These are phyloP conservation scores for Hura crepitans DNA, from an alignment of 441 rosid genomes.

Conservation along the genomic window DNA sequence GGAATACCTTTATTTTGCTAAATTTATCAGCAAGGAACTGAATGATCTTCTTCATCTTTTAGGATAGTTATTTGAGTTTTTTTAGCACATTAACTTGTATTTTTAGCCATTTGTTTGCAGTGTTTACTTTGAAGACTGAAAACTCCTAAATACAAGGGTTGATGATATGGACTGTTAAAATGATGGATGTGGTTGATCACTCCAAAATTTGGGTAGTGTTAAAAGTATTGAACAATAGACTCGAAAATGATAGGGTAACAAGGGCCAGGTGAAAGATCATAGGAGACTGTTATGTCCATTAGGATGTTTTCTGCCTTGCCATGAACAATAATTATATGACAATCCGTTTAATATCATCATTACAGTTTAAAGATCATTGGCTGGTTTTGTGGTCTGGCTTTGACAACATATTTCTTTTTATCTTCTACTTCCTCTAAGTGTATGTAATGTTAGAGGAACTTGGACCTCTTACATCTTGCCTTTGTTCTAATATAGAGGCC, in stretches of 20 bases:
- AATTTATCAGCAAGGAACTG: neutral
- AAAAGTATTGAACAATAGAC: neutral
- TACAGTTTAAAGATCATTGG: no score
- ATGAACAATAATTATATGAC: no score
- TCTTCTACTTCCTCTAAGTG: neutral
- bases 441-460: slow-evolving; percentile 8
- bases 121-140: neutral
- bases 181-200: slow-evolving; percentile 4
- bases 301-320: neutral
- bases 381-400: slow-evolving; percentile 2
- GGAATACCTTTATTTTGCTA: neutral
- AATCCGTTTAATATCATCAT: no score
- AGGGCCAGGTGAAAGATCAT: neutral
- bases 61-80: neutral
- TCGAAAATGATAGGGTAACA: neutral
- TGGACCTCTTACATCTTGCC: slow-evolving; percentile 9
- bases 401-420: neutral
- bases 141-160: neutral
- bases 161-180: neutral
- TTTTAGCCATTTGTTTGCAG: neutral
- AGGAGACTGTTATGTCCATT: slow-evolving; percentile 6
- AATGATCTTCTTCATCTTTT: neutral
- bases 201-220: neutral
- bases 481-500: slow-evolving; percentile 47
- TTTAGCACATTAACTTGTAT: neutral